Percentiles rank a stretch among this genome's conserved stretches.
Evolutionary conservation across 176 grass and related monocot genomes (phyloP).

Genomic region (Saccharum spontaneum): DNA sequence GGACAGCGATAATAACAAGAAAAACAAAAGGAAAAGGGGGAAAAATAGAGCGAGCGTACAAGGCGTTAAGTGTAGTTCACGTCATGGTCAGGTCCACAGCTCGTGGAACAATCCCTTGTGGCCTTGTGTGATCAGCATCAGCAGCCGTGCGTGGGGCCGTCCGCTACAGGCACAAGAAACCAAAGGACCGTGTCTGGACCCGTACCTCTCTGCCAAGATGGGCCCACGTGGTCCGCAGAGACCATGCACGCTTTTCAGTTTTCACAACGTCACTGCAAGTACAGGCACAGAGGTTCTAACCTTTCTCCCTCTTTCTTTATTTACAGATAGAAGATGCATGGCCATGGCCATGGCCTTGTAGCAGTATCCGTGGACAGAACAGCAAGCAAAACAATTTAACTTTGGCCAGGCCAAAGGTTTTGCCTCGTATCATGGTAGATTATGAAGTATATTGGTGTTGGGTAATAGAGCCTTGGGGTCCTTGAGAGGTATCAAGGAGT

Average conservation of each 20-base stretch:
- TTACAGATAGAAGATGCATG: not conserved
- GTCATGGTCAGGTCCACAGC: conserved; percentile 21
- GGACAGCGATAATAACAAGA: not conserved
- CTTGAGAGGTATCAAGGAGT: too few relatives aligned
- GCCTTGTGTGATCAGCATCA: conserved; percentile 45
- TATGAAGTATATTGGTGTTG: too few relatives aligned
- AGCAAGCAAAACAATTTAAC: not conserved
- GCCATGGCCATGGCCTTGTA: not conserved
- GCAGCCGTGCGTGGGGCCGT: not conserved
- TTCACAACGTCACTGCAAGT: conserved; percentile 10
- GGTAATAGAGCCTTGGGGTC: too few relatives aligned
- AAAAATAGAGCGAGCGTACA: not conserved
- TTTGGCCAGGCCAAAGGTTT: not conserved
- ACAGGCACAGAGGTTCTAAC: not conserved
- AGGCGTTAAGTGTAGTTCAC: not conserved
- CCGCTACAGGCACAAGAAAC: conserved; percentile 12
- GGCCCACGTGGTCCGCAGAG: not conserved
- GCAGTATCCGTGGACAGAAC: not conserved
- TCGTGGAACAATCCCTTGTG: conserved; percentile 47
- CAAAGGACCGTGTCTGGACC: conserved; percentile 36
- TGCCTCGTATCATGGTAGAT: too few relatives aligned
- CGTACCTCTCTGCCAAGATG: conserved; percentile 1
- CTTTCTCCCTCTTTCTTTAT: not conserved
- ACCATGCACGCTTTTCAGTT: not conserved
- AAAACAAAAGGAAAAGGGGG: not conserved